phyloP scores from a whole-genome alignment of 2,329 filamentous ascomycete species.

The Trichoderma atroviride region DNA sequence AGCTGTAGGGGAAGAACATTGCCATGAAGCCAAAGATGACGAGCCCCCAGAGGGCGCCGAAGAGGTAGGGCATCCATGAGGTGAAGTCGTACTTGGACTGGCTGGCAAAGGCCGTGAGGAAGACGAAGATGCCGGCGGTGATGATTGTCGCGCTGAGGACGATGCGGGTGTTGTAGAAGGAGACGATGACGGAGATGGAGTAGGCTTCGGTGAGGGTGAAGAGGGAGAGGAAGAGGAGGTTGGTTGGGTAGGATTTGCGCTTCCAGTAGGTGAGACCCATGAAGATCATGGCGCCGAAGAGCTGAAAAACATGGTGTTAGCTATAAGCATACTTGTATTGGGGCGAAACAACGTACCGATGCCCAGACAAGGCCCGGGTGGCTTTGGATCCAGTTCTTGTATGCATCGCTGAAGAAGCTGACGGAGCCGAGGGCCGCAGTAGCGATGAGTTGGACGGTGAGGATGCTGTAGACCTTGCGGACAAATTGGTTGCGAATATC shows the following conservation, averaged over 20 bases:
- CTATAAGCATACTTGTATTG: background rate
- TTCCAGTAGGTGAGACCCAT: constrained; percentile 93
- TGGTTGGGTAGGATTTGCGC: constrained; percentile 91
- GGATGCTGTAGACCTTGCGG: constrained; percentile 95
- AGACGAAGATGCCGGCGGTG: constrained; percentile 80
- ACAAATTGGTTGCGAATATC: constrained; percentile 97
- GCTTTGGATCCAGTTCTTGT: constrained; percentile 84
- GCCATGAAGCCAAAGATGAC: constrained; percentile 93
- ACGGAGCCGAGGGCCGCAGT: constrained; percentile 80
- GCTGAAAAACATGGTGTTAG: constrained; percentile 43
- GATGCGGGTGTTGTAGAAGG: constrained; percentile 80
- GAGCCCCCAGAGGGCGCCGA: constrained; percentile 85
- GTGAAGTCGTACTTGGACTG: constrained; percentile 99
- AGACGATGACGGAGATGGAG: constrained; percentile 87
- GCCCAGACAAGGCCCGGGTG: constrained; percentile 84
- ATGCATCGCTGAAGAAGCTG: constrained; percentile 79
- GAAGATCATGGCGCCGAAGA: constrained; percentile 81
- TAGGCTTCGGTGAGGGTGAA: constrained; percentile 96
- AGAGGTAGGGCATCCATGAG: constrained; percentile 93
- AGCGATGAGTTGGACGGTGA: constrained; percentile 89
- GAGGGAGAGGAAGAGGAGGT: constrained; percentile 85
- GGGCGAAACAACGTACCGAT: constrained; percentile 57
- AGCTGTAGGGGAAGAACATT: constrained; percentile 83
- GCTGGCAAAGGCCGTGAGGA: constrained; percentile 86
- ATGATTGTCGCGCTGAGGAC: constrained; percentile 90